Percentiles rank a stretch among this genome's conserved stretches.
phyloP scores from a whole-genome alignment of 2,329 filamentous ascomycete genomes.

The Penicillium sp. region DNA sequence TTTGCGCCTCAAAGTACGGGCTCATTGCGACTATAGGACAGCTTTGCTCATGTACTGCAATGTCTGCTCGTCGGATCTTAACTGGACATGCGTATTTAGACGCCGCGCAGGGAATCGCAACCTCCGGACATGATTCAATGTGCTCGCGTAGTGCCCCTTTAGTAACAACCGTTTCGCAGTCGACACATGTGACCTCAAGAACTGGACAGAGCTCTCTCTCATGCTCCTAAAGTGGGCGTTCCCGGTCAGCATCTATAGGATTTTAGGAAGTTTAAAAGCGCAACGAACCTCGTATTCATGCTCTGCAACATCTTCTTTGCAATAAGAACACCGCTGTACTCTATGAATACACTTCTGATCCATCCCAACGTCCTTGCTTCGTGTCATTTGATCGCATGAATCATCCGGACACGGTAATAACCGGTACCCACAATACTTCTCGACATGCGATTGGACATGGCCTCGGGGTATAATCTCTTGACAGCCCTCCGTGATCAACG shows the following conservation, averaged over 20 bases:
- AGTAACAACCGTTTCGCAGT: constrained; percentile 36
- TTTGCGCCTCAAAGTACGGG: constrained; percentile 46
- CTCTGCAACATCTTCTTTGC: constrained; percentile 53
- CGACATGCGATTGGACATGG: constrained; percentile 58
- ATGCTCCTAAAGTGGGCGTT: constrained; percentile 31
- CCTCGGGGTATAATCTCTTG: constrained; percentile 53
- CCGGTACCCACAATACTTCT: constrained; percentile 59
- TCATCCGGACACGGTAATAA: constrained; percentile 52
- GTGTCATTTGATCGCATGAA: constrained; percentile 52
- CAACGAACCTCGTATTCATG: constrained; percentile 51
- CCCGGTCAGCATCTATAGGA: constrained; percentile 1
- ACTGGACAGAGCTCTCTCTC: constrained; percentile 38
- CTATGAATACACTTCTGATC: constrained; percentile 53
- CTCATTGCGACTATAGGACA: constrained; percentile 53
- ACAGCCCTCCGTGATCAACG: constrained; percentile 56
- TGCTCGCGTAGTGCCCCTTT: constrained; percentile 37
- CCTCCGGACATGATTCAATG: constrained; percentile 37
- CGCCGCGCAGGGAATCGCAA: constrained; percentile 37
- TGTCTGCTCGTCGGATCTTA: constrained; percentile 37
- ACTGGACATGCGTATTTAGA: constrained; percentile 45
- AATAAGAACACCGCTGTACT: constrained; percentile 52
- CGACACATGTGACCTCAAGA: constrained; percentile 36
- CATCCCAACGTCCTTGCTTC: constrained; percentile 54
- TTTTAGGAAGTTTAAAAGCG: not conserved
- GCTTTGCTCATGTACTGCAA: constrained; percentile 44